Evolutionary conservation across 345 rosid genomes (phyloP), one percentile per base, ranked within the genome.

Genomic region (Murraya koenigii): DNA sequence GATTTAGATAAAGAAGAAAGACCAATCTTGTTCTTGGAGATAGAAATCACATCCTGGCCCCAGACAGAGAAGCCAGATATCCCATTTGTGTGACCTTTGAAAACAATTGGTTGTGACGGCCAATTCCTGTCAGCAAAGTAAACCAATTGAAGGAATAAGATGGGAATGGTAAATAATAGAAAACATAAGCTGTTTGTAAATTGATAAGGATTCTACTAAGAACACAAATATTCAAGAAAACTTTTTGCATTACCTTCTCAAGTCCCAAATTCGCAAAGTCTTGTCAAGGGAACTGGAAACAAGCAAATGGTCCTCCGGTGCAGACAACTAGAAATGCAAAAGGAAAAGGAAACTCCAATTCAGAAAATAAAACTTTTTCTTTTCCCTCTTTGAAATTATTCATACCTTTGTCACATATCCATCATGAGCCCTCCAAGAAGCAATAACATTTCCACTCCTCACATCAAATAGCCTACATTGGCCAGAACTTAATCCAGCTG

Each of bases 231-330:
- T 23, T 52, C 56, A 15, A 52, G 22, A 28, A 74, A 60, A 32
- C 36, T 36, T 77, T 47, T 38, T 22, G 14, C 9, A 64, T 67
- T 79, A 95, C 98, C 92, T 89, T 81, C 97, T 90, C 78, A 95
- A 76, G 87, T 95, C 97, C 98, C 98, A 95, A 70, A 91, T 86
- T 41, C 88, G 86, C 84, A 95, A 72, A 66, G 93, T 90, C 80
- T 75, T 86, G 82, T 93, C 98, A 63, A 89, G 93, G 77, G 97
- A 95, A 89, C 98, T 95, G 72, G 98, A 93, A 78, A 95, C 92
- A 83, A 95, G 94, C 80, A 88, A 80, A 87, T 95, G 92, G 75
- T 89, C 88, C 84, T 91, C 95, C 9, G 90, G 89, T 74, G 95
- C 90, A 78, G 92, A 89, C 87, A 94, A 83, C 97, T 94, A 92